Percentiles rank a stretch among this genome's conserved stretches.
Conservation (phyloP, 768 basidiomycete genomes). For the Podaxis pistillaris region DNA sequence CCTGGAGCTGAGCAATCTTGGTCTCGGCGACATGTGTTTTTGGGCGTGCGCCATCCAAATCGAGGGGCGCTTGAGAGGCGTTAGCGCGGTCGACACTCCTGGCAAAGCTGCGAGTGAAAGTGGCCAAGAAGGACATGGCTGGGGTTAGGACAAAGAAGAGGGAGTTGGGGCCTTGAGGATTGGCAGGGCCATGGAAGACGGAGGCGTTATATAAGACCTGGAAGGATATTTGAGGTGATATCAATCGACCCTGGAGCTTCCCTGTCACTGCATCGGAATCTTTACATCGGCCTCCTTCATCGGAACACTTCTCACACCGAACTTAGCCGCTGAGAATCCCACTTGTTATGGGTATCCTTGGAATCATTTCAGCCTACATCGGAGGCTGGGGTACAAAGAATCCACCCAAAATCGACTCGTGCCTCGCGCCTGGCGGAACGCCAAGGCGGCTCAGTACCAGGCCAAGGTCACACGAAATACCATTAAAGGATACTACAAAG, state of each 20-base stretch:
- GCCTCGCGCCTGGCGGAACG: too few relatives aligned
- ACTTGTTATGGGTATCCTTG: neutral
- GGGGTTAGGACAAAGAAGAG: conserved; percentile 13
- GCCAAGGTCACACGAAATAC: neutral
- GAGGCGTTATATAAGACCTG: conserved; percentile 5
- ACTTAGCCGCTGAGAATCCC: neutral
- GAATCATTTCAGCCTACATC: too few relatives aligned
- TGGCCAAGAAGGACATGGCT: conserved; percentile 18
- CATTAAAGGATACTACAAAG: conserved; percentile 5
- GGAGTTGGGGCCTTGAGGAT: conserved; percentile 5
- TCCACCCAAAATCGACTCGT: too few relatives aligned
- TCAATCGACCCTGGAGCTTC: conserved; percentile 2
- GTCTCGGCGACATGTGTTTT: conserved; percentile 22
- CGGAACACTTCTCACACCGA: conserved; percentile 8
- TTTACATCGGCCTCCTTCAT: conserved; percentile 7
- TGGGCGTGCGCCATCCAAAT: conserved; percentile 33
- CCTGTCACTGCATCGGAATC: conserved; percentile 7
- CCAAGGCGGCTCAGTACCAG: too few relatives aligned
- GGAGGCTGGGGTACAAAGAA: too few relatives aligned
- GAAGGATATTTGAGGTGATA: conserved; percentile 3
- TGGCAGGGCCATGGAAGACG: conserved; percentile 6
- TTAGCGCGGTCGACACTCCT: conserved; percentile 22
- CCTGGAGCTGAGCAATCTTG: conserved; percentile 26
- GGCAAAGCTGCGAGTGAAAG: conserved; percentile 23
- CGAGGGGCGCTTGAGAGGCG: conserved; percentile 27